These are phyloP conservation scores for Aspergillus texensis DNA, from an alignment of 2,329 filamentous ascomycete genomes.

Conservation along the genomic window DNA sequence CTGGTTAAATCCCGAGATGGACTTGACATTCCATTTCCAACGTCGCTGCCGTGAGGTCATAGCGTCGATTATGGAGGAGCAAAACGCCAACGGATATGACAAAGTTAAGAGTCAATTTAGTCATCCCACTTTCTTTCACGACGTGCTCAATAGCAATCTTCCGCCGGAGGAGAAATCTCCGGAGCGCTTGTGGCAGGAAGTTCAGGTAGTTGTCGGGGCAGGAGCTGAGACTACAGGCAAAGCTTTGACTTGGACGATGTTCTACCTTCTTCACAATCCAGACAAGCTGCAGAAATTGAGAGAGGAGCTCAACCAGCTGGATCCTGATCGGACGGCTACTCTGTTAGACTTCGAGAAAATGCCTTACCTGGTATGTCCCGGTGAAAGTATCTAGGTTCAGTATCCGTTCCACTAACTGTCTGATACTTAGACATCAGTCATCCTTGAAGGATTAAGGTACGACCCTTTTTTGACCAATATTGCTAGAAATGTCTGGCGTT, in stretches of 20 bases:
- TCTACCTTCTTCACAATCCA: constrained; percentile 16
- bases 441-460: constrained; percentile 33
- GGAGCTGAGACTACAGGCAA: constrained; percentile 24
- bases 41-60: constrained; percentile 16
- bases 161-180: constrained; percentile 38
- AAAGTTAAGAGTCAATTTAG: constrained; percentile 8
- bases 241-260: constrained; percentile 13
- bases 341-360: constrained; percentile 31
- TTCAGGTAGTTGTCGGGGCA: constrained; percentile 31
- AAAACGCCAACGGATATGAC: constrained; percentile 4
- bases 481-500: background rate
- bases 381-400: background rate
- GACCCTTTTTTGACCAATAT: background rate
- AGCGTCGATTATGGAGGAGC: constrained; percentile 22
- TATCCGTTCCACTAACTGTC: background rate
- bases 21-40: constrained; percentile 19
- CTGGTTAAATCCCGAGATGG: constrained; percentile 11
- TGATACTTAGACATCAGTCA: constrained; percentile 24
- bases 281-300: constrained; percentile 21
- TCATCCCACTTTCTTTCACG: constrained; percentile 34
- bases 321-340: constrained; percentile 15
- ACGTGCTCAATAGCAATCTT: constrained; percentile 29
- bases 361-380: constrained; percentile 30
- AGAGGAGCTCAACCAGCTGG: constrained; percentile 20
- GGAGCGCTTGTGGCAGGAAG: constrained; percentile 34